A percentile compares a stretch with the other conserved stretches of the same genome.
Evolutionary conservation across 2,329 filamentous ascomycete genomes (phyloP).

Genomic region (Claviceps arundinis): DNA sequence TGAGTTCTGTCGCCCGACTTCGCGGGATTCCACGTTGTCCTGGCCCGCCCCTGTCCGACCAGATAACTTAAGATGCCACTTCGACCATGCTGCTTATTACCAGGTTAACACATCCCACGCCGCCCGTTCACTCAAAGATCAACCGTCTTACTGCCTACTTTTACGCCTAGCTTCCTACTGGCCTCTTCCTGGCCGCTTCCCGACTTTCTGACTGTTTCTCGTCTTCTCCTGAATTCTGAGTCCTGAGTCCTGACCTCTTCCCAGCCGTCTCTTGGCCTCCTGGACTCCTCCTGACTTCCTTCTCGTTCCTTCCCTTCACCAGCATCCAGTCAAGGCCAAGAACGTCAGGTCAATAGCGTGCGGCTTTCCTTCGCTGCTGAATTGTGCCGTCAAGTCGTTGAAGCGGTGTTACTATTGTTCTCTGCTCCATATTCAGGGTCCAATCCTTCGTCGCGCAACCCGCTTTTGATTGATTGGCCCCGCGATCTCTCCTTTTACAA

Average conservation of each 20-base stretch:
- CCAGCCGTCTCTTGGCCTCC: background rate
- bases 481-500: slow-evolving; percentile 5
- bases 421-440: background rate
- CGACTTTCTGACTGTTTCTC: too few relatives aligned
- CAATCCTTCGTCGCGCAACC: background rate
- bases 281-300: background rate
- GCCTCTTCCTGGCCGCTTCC: too few relatives aligned
- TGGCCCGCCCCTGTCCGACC: background rate
- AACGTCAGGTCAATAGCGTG: background rate
- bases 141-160: background rate
- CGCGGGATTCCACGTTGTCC: background rate
- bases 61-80: background rate
- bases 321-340: background rate
- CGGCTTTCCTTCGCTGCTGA: background rate
- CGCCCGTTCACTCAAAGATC: background rate
- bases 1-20: background rate
- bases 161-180: too few relatives aligned
- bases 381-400: background rate
- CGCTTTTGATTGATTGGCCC: slow-evolving; percentile 4
- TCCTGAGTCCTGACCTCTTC: background rate
- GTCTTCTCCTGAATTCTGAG: too few relatives aligned
- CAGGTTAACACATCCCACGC: too few relatives aligned
- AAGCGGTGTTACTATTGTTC: slow-evolving; percentile 3
- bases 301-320: background rate
- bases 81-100: background rate